Conservation (phyloP, 306 rosid species). For the Benincasa hispida region DNA sequence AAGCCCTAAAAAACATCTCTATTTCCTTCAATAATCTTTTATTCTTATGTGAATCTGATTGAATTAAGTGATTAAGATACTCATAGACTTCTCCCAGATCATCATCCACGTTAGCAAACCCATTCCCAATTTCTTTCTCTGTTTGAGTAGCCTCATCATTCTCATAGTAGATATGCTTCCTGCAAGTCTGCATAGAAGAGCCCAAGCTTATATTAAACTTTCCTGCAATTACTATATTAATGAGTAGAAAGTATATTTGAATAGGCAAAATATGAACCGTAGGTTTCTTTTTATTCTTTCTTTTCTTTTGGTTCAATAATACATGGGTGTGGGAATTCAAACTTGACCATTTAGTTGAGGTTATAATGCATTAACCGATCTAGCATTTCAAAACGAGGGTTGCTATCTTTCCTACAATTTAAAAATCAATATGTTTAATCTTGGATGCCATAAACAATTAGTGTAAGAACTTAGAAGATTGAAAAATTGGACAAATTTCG, state of each 20-base stretch:
- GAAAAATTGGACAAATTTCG: background rate
- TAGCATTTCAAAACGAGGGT: background rate
- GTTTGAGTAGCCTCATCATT: conserved; percentile 18
- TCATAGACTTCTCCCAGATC: conserved; percentile 41
- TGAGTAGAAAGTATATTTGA: background rate
- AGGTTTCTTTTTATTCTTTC: background rate
- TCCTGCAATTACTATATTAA: background rate
- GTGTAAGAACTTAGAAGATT: background rate
- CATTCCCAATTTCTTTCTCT: conserved; percentile 27
- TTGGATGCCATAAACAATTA: background rate
- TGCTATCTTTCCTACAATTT: background rate
- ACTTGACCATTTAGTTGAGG: background rate
- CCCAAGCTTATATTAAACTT: background rate
- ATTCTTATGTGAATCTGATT: conserved; percentile 33
- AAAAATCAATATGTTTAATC: background rate
- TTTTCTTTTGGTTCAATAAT: background rate
- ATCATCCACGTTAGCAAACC: conserved; percentile 18
- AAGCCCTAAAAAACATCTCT: conserved; percentile 44
- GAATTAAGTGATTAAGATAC: conserved; percentile 53
- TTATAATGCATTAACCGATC: background rate
- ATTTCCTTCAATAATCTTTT: conserved; percentile 46
- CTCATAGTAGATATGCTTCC: conserved; percentile 33
- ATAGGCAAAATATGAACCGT: background rate
- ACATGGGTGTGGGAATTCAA: background rate
- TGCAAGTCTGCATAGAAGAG: conserved; percentile 46